A percentile compares a stretch with the other conserved stretches of the same genome.
Conservation (phyloP, 164 flowering plant genomes). For the Macadamia tetraphylla region DNA sequence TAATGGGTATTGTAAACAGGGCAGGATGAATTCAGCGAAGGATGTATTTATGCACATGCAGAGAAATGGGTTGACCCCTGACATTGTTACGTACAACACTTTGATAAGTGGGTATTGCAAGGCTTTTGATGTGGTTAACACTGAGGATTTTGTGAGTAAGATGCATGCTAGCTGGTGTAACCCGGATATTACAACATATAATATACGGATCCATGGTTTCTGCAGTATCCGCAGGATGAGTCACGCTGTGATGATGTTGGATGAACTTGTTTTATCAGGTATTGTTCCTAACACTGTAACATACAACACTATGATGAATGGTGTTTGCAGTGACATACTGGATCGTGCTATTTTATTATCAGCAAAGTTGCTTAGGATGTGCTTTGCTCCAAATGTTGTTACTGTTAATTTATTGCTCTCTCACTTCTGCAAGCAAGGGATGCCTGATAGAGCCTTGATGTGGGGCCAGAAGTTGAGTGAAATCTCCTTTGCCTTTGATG, state of each 20-base stretch:
- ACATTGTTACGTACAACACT: conserved; percentile 78
- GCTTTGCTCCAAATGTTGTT: conserved; percentile 69
- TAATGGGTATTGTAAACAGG: conserved; percentile 66
- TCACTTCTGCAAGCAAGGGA: conserved; percentile 68
- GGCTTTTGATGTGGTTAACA: conserved; percentile 52
- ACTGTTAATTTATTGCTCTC: conserved; percentile 69
- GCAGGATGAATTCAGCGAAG: conserved; percentile 59
- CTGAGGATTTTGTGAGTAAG: conserved; percentile 37
- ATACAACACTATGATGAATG: conserved; percentile 77
- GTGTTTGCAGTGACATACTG: conserved; percentile 58
- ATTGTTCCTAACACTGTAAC: conserved; percentile 72
- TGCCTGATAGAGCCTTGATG: conserved; percentile 57
- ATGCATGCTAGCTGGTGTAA: conserved; percentile 51
- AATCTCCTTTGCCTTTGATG: conserved; percentile 54
- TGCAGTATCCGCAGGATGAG: conserved; percentile 43
- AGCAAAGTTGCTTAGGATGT: conserved; percentile 81
- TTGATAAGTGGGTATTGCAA: conserved; percentile 73
- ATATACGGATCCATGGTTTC: conserved; percentile 58
- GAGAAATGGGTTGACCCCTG: conserved; percentile 53
- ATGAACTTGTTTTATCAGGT: conserved; percentile 66
- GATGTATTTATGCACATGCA: conserved; percentile 51
- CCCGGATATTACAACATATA: conserved; percentile 81
- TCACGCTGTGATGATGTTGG: conserved; percentile 60
- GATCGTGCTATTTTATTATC: conserved; percentile 71
- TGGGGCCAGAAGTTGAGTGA: conserved; percentile 70